phyloP scores from a whole-genome alignment of 345 rosid genomes.

The Hibiscus tridactylites region DNA sequence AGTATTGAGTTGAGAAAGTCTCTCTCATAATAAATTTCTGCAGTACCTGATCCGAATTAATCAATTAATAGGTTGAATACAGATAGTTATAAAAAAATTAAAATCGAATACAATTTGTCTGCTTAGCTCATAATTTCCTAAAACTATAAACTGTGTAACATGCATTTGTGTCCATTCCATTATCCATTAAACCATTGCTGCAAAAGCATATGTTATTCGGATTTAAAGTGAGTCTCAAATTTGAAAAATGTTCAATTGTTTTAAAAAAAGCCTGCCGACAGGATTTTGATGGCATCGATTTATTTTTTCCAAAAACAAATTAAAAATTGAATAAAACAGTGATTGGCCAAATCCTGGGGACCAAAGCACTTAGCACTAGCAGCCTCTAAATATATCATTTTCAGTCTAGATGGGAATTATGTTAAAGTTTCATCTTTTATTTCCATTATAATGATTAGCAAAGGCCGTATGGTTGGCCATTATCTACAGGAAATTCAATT shows the following conservation, averaged over 20 bases:
- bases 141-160: conserved; percentile 47
- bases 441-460: background rate
- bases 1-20: no score
- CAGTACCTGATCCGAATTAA: no score
- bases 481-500: background rate
- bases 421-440: background rate
- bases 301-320: background rate
- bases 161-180: conserved; percentile 21
- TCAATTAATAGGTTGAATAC: no score
- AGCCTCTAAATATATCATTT: background rate
- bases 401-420: background rate
- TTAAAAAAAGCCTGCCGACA: background rate
- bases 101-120: conserved; percentile 18
- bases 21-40: no score
- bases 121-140: conserved; percentile 15
- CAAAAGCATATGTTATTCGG: no score
- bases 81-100: no score
- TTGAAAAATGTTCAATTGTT: no score
- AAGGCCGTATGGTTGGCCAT: background rate
- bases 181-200: background rate
- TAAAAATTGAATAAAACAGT: no score
- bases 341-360: background rate
- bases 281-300: background rate
- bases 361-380: background rate
- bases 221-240: no score